Conservation (phyloP, 331 rosid species). For the Malus hybrid region DNA sequence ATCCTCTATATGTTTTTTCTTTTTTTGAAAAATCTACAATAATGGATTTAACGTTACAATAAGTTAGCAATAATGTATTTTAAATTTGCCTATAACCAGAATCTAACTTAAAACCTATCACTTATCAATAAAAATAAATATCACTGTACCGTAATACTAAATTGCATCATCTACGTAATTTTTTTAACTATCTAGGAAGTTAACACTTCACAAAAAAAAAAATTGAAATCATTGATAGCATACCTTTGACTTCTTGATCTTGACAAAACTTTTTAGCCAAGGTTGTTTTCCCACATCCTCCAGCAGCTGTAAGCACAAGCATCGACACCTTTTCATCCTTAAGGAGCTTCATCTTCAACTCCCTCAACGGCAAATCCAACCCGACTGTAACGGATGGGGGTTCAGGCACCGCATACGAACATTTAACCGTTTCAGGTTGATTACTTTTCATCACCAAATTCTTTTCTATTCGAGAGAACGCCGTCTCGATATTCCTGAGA, state of each 20-base stretch:
- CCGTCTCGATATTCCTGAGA: neutral
- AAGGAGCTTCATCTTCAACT: slow-evolving; percentile 7
- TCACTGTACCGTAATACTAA: too few relatives aligned
- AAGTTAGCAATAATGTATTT: too few relatives aligned
- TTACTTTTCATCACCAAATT: neutral
- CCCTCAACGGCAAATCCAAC: slow-evolving; percentile 17
- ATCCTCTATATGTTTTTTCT: too few relatives aligned
- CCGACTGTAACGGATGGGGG: neutral
- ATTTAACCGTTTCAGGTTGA: too few relatives aligned
- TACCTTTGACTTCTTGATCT: slow-evolving; percentile 21
- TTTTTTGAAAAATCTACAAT: too few relatives aligned
- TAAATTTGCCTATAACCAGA: too few relatives aligned
- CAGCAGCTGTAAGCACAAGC: slow-evolving; percentile 46
- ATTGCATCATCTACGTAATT: too few relatives aligned
- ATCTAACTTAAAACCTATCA: rapidly evolving
- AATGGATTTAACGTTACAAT: rapidly evolving
- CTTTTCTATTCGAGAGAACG: neutral
- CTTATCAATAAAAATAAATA: too few relatives aligned
- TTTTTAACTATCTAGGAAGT: neutral
- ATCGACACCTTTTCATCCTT: slow-evolving; percentile 4
- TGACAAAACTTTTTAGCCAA: slow-evolving; percentile 15
- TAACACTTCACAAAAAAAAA: neutral
- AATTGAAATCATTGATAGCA: neutral
- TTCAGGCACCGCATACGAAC: neutral
- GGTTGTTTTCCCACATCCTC: slow-evolving; percentile 53